A percentile compares a stretch with the other conserved stretches of the same genome.
phyloP scores from a whole-genome alignment of 306 rosid species.

The Trifolium repens region DNA sequence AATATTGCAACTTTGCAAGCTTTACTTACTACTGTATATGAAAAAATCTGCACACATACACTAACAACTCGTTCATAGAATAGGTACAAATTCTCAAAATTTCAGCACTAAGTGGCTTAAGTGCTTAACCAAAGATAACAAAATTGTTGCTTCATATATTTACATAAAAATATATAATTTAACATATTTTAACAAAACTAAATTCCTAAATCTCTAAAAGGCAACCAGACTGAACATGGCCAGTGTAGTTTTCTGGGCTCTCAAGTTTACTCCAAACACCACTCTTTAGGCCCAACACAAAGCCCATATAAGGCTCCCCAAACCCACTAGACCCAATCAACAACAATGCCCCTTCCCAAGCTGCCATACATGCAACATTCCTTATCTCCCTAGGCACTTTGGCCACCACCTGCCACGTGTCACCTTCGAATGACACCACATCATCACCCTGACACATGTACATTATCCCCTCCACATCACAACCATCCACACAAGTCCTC shows the following conservation, averaged over 20 bases:
- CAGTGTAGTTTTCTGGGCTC: constrained; percentile 49
- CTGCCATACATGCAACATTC: constrained; percentile 45
- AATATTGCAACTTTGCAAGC: not conserved
- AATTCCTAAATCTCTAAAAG: constrained; percentile 53
- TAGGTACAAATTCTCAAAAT: not conserved
- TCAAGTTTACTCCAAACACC: constrained; percentile 51
- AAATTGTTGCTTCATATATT: constrained; percentile 30
- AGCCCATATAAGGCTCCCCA: constrained; percentile 58
- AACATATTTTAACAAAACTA: not conserved
- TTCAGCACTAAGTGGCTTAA: constrained; percentile 5
- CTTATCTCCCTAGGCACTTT: constrained; percentile 54
- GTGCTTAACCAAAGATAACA: constrained; percentile 11
- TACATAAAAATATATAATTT: not conserved
- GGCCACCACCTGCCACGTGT: constrained; percentile 51
- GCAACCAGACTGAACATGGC: constrained; percentile 69
- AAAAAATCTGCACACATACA: not conserved
- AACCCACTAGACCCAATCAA: constrained; percentile 58
- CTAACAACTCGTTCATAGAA: not conserved
- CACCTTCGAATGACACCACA: constrained; percentile 14
- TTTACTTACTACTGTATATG: not conserved
- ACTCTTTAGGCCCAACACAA: constrained; percentile 38
- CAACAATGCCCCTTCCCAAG: constrained; percentile 43
- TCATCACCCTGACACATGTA: constrained; percentile 56
- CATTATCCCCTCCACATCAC: constrained; percentile 29
- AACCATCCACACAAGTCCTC: constrained; percentile 48